Conservation (phyloP, 2,329 filamentous ascomycete genomes). For the Sporothrix curviconia region DNA sequence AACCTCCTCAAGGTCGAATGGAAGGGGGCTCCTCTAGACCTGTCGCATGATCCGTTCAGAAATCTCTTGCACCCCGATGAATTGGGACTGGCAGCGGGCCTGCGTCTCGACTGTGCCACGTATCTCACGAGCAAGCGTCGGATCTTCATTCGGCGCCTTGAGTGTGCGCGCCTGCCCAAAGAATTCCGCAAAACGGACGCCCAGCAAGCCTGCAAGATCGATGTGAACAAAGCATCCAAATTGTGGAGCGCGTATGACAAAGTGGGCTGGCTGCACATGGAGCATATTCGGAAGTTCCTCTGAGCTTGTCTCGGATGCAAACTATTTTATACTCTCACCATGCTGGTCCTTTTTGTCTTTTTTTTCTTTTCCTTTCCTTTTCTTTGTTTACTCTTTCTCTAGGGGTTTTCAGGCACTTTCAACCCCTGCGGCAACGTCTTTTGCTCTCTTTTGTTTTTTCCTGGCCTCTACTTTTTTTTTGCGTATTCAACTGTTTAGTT, state of each 20-base stretch:
- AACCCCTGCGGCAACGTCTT: background rate
- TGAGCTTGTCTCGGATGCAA: background rate
- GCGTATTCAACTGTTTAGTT: too few species aligned
- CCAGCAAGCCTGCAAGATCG: slow-evolving; percentile 95
- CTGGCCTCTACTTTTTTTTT: background rate
- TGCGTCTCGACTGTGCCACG: slow-evolving; percentile 77
- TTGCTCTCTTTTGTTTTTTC: background rate
- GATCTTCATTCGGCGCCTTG: slow-evolving; percentile 73
- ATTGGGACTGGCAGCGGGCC: slow-evolving; percentile 64
- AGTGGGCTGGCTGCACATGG: slow-evolving; percentile 69
- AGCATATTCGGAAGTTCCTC: slow-evolving; percentile 32
- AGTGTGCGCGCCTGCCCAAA: slow-evolving; percentile 61
- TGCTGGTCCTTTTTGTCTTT: background rate
- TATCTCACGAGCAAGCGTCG: slow-evolving; percentile 91
- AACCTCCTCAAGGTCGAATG: slow-evolving; percentile 79
- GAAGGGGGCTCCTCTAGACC: slow-evolving; percentile 74
- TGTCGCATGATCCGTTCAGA: slow-evolving; percentile 63
- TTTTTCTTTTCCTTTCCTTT: background rate
- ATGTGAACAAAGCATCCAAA: slow-evolving; percentile 95
- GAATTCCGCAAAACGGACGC: slow-evolving; percentile 93
- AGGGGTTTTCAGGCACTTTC: background rate
- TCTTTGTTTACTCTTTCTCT: background rate
- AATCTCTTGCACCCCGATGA: slow-evolving; percentile 73
- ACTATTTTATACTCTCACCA: too few species aligned
- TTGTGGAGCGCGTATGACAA: slow-evolving; percentile 84